Evolutionary conservation across 139 green algal species (phyloP).

Genomic region (Yamagishiella unicocca): DNA sequence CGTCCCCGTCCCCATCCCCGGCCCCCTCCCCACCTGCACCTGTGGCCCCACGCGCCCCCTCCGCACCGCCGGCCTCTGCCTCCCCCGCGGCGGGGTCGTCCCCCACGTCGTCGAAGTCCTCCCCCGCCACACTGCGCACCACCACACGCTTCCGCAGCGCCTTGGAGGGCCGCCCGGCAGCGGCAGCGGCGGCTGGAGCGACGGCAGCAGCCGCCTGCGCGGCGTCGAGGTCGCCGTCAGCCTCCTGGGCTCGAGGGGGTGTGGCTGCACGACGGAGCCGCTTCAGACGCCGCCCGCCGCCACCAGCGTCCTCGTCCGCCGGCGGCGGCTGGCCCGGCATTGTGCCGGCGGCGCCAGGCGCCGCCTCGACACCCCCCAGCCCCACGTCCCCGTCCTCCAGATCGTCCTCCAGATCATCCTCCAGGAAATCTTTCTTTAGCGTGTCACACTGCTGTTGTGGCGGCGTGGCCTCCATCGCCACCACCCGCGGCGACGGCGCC

Average conservation of each 20-base stretch:
- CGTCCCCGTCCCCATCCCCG: background rate
- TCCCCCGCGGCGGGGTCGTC: background rate
- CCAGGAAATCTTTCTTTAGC: no score
- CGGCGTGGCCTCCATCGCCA: no score
- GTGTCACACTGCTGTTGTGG: no score
- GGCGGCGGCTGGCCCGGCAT: no score
- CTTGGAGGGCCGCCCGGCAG: background rate
- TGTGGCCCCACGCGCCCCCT: background rate
- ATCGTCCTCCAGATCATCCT: constrained; percentile 1
- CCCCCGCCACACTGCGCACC: constrained; percentile 8
- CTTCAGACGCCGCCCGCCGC: background rate
- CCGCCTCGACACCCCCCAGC: background rate
- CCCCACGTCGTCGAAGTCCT: constrained; percentile 23
- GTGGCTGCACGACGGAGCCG: background rate
- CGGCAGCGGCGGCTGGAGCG: background rate
- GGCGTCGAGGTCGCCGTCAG: background rate
- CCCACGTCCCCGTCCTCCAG: background rate
- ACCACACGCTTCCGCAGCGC: constrained; percentile 26
- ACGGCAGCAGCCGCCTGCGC: background rate
- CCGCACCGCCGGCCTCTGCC: background rate
- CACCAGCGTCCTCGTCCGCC: background rate
- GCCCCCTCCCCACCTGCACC: background rate
- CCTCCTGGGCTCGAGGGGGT: background rate
- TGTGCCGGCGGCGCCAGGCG: no score
- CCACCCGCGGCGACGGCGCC: no score